Conservation (phyloP, 192 early-diverging fungal species). For the Globomyces pollinis-pini region DNA sequence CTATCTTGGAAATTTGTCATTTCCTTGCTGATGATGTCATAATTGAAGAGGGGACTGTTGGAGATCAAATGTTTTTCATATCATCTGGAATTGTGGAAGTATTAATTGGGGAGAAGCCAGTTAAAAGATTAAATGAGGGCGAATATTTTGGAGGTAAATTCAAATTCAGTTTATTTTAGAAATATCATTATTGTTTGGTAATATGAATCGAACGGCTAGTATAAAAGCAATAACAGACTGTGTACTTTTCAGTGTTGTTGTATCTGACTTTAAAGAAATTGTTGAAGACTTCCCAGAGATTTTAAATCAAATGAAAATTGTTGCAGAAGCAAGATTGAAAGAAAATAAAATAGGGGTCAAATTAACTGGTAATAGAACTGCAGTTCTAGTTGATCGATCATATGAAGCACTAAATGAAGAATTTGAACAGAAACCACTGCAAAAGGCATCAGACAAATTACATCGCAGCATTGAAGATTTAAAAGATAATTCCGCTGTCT, state of each 20-base stretch:
- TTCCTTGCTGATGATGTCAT: conserved; percentile 20
- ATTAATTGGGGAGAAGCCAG: conserved; percentile 1
- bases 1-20: conserved; percentile 11
- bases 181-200: conserved; percentile 21
- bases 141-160: conserved; percentile 19
- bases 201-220: conserved; percentile 17
- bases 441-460: too few relatives aligned
- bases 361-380: background rate
- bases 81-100: conserved; percentile 17
- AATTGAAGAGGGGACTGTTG: conserved; percentile 18
- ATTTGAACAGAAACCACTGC: too few relatives aligned
- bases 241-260: conserved; percentile 13
- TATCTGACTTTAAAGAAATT: conserved; percentile 11
- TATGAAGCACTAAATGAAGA: too few relatives aligned
- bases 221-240: conserved; percentile 17
- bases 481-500: too few relatives aligned
- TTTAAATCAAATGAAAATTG: conserved; percentile 6
- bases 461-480: too few relatives aligned
- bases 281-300: conserved; percentile 10
- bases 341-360: background rate
- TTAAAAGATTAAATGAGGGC: conserved; percentile 13
- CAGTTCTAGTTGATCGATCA: background rate
- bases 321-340: conserved; percentile 12
- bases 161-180: conserved; percentile 2
- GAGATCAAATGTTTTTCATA: conserved; percentile 32